Percentiles rank a stretch among this genome's conserved stretches.
These are phyloP conservation scores for Clitocybe nebularis DNA, from an alignment of 1,284 basidiomycete species.

Conservation along the genomic window DNA sequence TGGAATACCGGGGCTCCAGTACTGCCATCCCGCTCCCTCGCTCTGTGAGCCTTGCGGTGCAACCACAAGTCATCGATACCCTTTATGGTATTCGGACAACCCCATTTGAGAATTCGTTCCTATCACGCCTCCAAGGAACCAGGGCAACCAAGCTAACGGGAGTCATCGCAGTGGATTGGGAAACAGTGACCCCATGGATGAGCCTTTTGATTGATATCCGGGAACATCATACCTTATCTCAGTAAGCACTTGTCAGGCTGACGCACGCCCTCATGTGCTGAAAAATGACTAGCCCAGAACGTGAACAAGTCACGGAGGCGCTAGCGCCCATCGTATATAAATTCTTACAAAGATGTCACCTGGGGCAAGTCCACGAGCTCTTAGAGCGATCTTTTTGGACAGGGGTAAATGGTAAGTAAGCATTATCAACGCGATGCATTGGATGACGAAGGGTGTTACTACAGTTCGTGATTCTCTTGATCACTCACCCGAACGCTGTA, in stretches of 20 bases:
- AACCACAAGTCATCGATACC: constrained; percentile 45
- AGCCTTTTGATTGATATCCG: constrained; percentile 66
- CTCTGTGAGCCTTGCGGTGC: constrained; percentile 22
- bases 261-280: constrained; percentile 3
- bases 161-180: constrained; percentile 64
- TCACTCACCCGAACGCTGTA: constrained; percentile 63
- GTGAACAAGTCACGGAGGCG: constrained; percentile 37
- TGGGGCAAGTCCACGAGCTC: constrained; percentile 67
- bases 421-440: constrained; percentile 5
- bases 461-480: constrained; percentile 66
- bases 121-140: constrained; percentile 52
- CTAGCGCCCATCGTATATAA: constrained; percentile 58
- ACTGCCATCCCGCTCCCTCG: constrained; percentile 22
- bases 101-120: constrained; percentile 58
- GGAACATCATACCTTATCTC: constrained; percentile 54
- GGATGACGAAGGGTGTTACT: constrained; percentile 7
- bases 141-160: constrained; percentile 23
- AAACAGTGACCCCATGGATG: constrained; percentile 67
- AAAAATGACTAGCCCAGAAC: constrained; percentile 44
- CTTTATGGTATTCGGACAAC: constrained; percentile 57
- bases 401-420: constrained; percentile 60
- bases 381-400: constrained; percentile 66
- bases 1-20: constrained; percentile 13
- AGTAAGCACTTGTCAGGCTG: constrained; percentile 38
- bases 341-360: constrained; percentile 54